phyloP scores from a whole-genome alignment of 305 asterid species.

The Solanum hybrid region DNA sequence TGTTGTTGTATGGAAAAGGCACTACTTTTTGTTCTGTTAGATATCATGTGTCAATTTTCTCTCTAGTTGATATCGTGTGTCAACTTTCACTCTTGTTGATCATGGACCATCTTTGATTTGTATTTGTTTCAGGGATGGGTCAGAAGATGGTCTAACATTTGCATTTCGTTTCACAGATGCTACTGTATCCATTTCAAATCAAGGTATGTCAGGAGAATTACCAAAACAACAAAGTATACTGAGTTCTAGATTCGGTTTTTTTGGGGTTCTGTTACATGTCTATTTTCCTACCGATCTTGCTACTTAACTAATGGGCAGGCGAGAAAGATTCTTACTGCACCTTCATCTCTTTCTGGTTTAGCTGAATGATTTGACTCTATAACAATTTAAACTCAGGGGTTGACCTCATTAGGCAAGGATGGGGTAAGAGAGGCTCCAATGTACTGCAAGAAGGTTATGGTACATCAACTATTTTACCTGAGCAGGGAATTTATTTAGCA shows the following conservation, averaged over 20 bases:
- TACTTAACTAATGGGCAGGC: not conserved
- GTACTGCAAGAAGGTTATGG: constrained; percentile 99
- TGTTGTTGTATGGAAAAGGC: not conserved
- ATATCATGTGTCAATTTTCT: not conserved
- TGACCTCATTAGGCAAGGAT: constrained; percentile 80
- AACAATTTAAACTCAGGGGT: constrained; percentile 37
- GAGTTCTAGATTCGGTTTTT: not conserved
- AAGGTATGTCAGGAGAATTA: constrained; percentile 49
- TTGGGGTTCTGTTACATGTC: not conserved
- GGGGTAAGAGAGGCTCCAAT: constrained; percentile 87
- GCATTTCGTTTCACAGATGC: constrained; percentile 97
- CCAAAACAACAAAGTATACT: not conserved
- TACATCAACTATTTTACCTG: constrained; percentile 81
- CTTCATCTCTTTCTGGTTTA: constrained; percentile 3
- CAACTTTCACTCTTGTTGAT: not conserved
- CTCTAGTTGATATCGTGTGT: not conserved
- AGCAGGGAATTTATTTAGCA: constrained; percentile 95
- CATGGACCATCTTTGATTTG: constrained; percentile 6
- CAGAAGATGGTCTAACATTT: constrained; percentile 94
- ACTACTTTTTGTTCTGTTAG: not conserved
- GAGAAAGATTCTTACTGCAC: not conserved
- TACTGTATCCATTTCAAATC: constrained; percentile 62
- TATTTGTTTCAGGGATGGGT: constrained; percentile 58
- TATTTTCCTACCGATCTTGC: not conserved
- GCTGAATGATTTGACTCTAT: not conserved